Percentiles rank a stretch among this genome's conserved stretches.
These are phyloP conservation scores for Trypanosoma boissoni DNA, from an alignment of 208 protist genomes.

Conservation along the genomic window DNA sequence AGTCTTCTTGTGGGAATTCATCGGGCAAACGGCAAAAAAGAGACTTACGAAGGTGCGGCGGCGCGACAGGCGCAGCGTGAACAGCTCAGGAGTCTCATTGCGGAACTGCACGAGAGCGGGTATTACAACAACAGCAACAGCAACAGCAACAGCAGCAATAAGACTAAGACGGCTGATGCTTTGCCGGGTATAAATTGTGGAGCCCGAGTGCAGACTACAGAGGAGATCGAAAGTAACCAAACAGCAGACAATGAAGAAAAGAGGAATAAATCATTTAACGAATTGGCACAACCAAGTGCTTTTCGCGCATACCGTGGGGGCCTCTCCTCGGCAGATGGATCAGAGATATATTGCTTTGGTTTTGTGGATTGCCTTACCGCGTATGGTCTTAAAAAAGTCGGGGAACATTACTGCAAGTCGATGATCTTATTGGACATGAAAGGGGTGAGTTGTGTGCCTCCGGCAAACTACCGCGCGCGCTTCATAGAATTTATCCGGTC, in stretches of 20 bases:
- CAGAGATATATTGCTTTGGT: constrained; percentile 34
- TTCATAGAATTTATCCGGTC: constrained; percentile 26
- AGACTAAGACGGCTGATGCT: too few relatives aligned
- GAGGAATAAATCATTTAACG: background rate
- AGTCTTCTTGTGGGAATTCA: constrained; percentile 37
- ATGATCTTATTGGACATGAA: constrained; percentile 25
- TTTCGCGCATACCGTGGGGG: constrained; percentile 28
- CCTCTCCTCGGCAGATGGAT: constrained; percentile 19
- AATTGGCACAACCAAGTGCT: constrained; percentile 4
- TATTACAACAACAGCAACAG: too few relatives aligned
- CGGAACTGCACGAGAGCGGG: background rate
- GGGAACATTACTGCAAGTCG: constrained; percentile 30
- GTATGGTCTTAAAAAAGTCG: constrained; percentile 30
- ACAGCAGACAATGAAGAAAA: background rate
- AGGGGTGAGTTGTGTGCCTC: constrained; percentile 30
- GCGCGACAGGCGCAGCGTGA: background rate
- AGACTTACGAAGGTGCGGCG: constrained; percentile 4
- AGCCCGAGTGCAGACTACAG: too few relatives aligned
- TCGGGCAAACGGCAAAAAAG: background rate
- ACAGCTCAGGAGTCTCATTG: background rate
- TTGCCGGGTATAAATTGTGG: too few relatives aligned
- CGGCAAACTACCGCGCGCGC: constrained; percentile 23
- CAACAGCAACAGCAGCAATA: too few relatives aligned
- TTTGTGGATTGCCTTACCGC: constrained; percentile 33
- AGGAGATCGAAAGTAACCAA: background rate